Percentiles rank a stretch among this genome's conserved stretches.
Conservation (phyloP, 78 protist genomes). For the Emiliania huxleyi region DNA sequence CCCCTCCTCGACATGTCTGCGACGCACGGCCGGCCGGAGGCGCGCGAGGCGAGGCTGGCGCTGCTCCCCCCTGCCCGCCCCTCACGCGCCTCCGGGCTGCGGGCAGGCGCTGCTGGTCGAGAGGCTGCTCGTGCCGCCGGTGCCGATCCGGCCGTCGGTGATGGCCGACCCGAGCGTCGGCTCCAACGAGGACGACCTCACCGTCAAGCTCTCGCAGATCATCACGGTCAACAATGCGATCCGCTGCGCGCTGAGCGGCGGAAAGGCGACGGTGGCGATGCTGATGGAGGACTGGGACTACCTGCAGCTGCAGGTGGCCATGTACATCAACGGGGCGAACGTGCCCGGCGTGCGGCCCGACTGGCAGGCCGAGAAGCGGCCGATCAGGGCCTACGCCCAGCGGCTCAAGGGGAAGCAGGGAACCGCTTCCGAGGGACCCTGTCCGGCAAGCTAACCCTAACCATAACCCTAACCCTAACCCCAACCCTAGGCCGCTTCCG, state of each 20-base stretch:
- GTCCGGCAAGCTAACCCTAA: too few relatives aligned
- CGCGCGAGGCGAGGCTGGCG: too few relatives aligned
- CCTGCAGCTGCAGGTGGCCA: conserved; percentile 39
- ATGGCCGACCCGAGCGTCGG: conserved; percentile 53
- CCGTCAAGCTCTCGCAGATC: conserved; percentile 79
- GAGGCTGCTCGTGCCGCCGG: conserved; percentile 91
- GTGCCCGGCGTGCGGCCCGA: conserved; percentile 36
- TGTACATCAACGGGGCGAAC: conserved; percentile 11
- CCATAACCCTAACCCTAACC: too few relatives aligned
- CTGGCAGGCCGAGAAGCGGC: conserved; percentile 55
- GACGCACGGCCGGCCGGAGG: conserved; percentile 72
- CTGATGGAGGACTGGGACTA: conserved; percentile 46
- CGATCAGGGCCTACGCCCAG: conserved; percentile 90
- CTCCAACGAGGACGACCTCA: conserved; percentile 95
- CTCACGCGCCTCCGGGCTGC: background rate
- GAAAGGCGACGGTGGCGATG: background rate
- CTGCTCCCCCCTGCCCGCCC: too few relatives aligned
- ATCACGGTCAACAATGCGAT: conserved; percentile 69
- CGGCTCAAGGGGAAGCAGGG: conserved; percentile 99
- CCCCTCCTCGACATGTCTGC: conserved; percentile 81
- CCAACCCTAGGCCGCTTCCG: conserved; percentile 78
- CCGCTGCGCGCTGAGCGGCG: conserved; percentile 9
- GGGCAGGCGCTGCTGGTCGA: conserved; percentile 58
- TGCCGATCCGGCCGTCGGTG: conserved; percentile 94
- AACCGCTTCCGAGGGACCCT: conserved; percentile 91